Conservation (phyloP, 1,284 basidiomycete species). For the Afroboletus lepidellus region DNA sequence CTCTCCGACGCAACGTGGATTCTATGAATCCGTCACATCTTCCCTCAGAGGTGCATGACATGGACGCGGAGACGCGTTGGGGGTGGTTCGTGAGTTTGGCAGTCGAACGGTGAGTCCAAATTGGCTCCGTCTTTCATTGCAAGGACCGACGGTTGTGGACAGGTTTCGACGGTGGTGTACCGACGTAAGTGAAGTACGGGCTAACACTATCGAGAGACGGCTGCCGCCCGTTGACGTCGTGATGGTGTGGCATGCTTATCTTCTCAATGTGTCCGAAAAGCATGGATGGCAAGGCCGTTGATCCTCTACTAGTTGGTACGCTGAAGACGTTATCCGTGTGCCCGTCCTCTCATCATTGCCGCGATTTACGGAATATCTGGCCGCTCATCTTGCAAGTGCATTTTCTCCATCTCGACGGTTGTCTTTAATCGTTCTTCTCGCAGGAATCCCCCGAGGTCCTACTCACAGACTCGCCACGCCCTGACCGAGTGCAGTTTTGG, state of each 20-base stretch:
- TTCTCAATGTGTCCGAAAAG: slow-evolving; percentile 38
- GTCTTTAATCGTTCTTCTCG: background rate
- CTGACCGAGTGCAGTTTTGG: slow-evolving; percentile 26
- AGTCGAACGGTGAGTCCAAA: slow-evolving; percentile 27
- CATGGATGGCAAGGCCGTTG: background rate
- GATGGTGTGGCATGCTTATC: slow-evolving; percentile 49
- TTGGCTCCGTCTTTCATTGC: background rate
- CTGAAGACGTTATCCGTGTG: slow-evolving; percentile 30
- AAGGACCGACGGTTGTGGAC: background rate
- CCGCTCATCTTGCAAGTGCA: background rate
- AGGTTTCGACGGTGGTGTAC: slow-evolving; percentile 25
- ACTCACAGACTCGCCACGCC: slow-evolving; percentile 10
- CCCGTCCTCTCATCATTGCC: slow-evolving; percentile 14
- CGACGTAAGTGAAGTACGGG: background rate
- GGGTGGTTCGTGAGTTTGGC: slow-evolving; percentile 30
- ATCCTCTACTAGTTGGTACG: slow-evolving; percentile 20
- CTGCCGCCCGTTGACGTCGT: slow-evolving; percentile 36
- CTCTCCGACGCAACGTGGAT: slow-evolving; percentile 8
- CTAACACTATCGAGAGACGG: background rate
- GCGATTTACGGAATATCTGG: slow-evolving; percentile 13
- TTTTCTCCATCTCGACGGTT: too few species aligned
- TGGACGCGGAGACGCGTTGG: slow-evolving; percentile 28
- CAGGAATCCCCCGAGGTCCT: slow-evolving; percentile 19
- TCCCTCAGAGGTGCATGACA: slow-evolving; percentile 1
- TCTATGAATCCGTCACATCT: slow-evolving; percentile 2